These are phyloP conservation scores for Hortiboletus flavorubellus DNA, from an alignment of 768 basidiomycete genomes.

Conservation along the genomic window DNA sequence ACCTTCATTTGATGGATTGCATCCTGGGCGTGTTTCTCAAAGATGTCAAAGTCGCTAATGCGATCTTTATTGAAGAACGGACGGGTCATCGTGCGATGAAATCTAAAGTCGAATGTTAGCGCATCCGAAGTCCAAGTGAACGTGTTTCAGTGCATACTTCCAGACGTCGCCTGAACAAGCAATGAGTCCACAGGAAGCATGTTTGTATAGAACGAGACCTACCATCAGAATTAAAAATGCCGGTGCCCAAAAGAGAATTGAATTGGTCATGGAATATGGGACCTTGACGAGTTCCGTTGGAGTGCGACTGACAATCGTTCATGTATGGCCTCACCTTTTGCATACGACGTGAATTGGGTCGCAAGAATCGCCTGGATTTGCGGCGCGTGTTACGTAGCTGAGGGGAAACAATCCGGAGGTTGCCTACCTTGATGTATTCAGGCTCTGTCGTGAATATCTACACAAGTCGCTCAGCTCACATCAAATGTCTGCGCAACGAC, in stretches of 20 bases:
- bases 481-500: background rate
- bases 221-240: constrained; percentile 44
- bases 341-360: constrained; percentile 35
- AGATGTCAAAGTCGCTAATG: constrained; percentile 40
- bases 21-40: constrained; percentile 35
- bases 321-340: constrained; percentile 30
- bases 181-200: background rate
- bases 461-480: background rate
- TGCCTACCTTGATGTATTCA: constrained; percentile 37
- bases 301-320: background rate
- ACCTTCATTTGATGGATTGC: constrained; percentile 32
- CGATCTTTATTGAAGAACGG: constrained; percentile 41
- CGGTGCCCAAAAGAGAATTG: constrained; percentile 33
- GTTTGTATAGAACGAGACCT: background rate
- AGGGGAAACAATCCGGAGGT: background rate
- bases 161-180: constrained; percentile 31
- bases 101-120: constrained; percentile 23
- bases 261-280: constrained; percentile 25
- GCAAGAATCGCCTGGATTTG: constrained; percentile 34
- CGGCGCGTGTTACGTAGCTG: background rate
- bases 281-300: constrained; percentile 12
- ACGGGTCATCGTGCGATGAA: constrained; percentile 41
- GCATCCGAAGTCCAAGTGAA: background rate
- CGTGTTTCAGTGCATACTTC: constrained; percentile 29
- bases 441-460: constrained; percentile 40